Percentiles rank a stretch among this genome's conserved stretches.
These are phyloP conservation scores for Neonectria hederae DNA, from an alignment of 2,329 filamentous ascomycete species.

Conservation along the genomic window DNA sequence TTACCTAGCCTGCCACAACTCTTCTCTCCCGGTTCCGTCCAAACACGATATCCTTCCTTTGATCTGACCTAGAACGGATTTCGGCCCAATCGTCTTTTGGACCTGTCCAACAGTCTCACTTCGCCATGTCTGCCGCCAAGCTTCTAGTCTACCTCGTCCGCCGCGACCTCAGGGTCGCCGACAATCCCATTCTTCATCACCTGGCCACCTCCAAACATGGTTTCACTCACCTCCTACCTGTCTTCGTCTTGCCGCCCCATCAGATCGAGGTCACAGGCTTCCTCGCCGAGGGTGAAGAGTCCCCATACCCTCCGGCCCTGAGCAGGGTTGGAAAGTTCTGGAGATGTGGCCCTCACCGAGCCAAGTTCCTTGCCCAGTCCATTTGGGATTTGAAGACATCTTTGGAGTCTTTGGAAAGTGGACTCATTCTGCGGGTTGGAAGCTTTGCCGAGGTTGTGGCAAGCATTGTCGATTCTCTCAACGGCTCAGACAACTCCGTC, in stretches of 20 bases:
- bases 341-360: conserved; percentile 77
- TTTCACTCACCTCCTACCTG: conserved; percentile 75
- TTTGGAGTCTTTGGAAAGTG: conserved; percentile 67
- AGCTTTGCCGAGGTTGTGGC: conserved; percentile 66
- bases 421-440: conserved; percentile 72
- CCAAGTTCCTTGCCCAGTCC: conserved; percentile 76
- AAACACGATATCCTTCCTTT: neutral
- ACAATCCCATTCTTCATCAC: conserved; percentile 77
- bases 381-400: conserved; percentile 76
- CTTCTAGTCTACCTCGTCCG: conserved; percentile 77
- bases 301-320: conserved; percentile 74
- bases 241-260: conserved; percentile 74
- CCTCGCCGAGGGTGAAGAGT: conserved; percentile 61
- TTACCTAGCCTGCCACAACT: conserved; percentile 6
- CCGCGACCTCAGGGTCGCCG: conserved; percentile 75
- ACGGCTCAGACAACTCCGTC: conserved; percentile 56
- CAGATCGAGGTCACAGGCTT: conserved; percentile 82
- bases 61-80: neutral
- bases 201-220: conserved; percentile 60
- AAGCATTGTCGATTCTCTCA: conserved; percentile 62
- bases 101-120: neutral
- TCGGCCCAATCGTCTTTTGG: neutral
- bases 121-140: conserved; percentile 51
- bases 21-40: neutral
- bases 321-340: conserved; percentile 74